Conservation (phyloP, 2,329 filamentous ascomycete species). For the Zymoseptoria ardabiliae region DNA sequence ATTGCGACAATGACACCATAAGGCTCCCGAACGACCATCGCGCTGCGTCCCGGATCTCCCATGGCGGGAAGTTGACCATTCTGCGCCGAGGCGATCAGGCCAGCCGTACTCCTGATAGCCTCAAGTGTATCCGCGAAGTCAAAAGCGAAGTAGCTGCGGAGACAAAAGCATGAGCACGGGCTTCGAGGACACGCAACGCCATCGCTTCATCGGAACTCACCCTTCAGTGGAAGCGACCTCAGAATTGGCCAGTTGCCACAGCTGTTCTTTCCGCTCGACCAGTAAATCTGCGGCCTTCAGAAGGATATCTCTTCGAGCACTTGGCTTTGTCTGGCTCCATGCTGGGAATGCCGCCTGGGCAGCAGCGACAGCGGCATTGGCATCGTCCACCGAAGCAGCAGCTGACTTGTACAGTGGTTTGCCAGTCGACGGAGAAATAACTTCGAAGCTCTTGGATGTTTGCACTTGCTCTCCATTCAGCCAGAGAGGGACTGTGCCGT, state of each 20-base stretch:
- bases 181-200: slow-evolving; percentile 12
- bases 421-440: slow-evolving; percentile 50
- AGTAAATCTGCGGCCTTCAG: slow-evolving; percentile 60
- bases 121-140: slow-evolving; percentile 34
- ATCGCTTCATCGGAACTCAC: slow-evolving; percentile 40
- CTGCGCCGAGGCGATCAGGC: slow-evolving; percentile 40
- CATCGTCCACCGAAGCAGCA: slow-evolving; percentile 49
- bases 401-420: slow-evolving; percentile 48
- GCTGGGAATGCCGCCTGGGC: slow-evolving; percentile 59
- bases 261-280: slow-evolving; percentile 52
- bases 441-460: slow-evolving; percentile 43
- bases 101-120: slow-evolving; percentile 46
- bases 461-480: slow-evolving; percentile 41
- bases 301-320: slow-evolving; percentile 61
- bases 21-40: slow-evolving; percentile 57
- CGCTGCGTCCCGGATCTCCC: slow-evolving; percentile 50
- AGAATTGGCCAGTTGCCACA: slow-evolving; percentile 51
- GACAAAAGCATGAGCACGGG: not conserved
- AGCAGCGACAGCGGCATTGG: slow-evolving; percentile 50
- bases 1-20: slow-evolving; percentile 58
- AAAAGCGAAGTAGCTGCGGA: slow-evolving; percentile 26
- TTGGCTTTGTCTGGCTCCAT: slow-evolving; percentile 58
- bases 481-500: slow-evolving; percentile 33
- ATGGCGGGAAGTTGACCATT: slow-evolving; percentile 41
- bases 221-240: slow-evolving; percentile 45